Conservation (phyloP, 164 flowering plant species). For the Vitis labrusca region DNA sequence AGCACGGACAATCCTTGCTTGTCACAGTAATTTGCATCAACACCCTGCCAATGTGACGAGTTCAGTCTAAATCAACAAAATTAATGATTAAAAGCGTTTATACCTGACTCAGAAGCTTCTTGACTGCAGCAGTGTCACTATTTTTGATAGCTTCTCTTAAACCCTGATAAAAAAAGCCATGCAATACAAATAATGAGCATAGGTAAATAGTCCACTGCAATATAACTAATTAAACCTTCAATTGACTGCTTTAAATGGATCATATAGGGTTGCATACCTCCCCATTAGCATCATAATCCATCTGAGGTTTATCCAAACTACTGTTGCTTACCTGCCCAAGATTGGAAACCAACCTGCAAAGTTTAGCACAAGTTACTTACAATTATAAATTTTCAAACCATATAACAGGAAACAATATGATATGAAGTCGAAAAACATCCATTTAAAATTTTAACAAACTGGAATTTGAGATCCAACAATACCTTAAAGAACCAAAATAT, state of each 20-base stretch:
- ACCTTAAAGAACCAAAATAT: too few species aligned
- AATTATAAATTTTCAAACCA: background rate
- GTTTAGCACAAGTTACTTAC: slow-evolving; percentile 3
- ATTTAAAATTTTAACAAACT: too few species aligned
- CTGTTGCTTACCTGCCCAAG: slow-evolving; percentile 43
- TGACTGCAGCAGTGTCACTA: slow-evolving; percentile 63
- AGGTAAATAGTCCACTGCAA: background rate
- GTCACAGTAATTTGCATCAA: slow-evolving; percentile 93
- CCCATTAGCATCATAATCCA: slow-evolving; percentile 77
- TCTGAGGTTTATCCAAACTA: slow-evolving; percentile 31
- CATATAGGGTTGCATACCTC: slow-evolving; percentile 57
- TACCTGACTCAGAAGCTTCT: slow-evolving; percentile 82
- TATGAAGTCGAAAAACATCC: too few species aligned
- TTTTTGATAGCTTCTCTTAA: slow-evolving; percentile 93
- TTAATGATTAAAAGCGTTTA: background rate
- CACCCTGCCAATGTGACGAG: slow-evolving; percentile 56
- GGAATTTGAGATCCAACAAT: too few species aligned
- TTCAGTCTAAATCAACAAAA: background rate
- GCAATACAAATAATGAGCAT: background rate
- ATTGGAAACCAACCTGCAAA: slow-evolving; percentile 49
- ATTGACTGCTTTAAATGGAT: background rate
- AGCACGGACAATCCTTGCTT: slow-evolving; percentile 87
- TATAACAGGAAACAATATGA: background rate
- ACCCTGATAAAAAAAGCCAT: slow-evolving; percentile 50
- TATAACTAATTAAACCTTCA: background rate